Base-by-base conservation (phyloP, 1,139 yeast species). In the Yamadazyma sp. region DNA sequence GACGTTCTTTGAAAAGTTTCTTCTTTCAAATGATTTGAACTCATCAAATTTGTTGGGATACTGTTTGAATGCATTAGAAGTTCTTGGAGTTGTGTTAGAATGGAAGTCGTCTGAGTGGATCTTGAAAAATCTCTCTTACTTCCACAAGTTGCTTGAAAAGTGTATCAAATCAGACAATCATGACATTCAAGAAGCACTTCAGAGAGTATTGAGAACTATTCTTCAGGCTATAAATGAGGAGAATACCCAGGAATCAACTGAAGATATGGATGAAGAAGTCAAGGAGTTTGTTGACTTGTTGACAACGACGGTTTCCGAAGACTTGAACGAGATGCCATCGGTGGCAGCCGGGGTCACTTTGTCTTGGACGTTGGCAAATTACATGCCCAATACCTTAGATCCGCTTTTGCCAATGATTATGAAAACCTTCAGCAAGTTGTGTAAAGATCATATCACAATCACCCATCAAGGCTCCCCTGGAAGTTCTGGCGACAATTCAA, bases 311-410 rank as follows among this genome's bases (percentile, higher is more conserved):
- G 82, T 90, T 23, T 78, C 86, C 8, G 97, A 92, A 53, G 96
- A 90, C 58, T 69, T 94, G 49, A 81, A 85, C 35, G 83, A 82
- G 35, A 81, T 83, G 52, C 82, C 86, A n/a, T 82, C 94, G 0
- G 80, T 86, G 35, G 92, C 95, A 13, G 94, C 97, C 7, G 96
- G 97, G 47, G 90, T 90, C 1, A 83, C 89, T 14, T 67, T 92
- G 35, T 82, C 94, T 2, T 84, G 94, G 84, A 85, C 95, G 0
- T 64, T 90, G 42, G 87, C 88, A 11, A 78, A 80, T 50, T 81
- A 77, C 54, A 76, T 81, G 38, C 95, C 96, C 0, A 74, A 82
- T 23, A 74, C 81, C 5, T 70, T 90, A 41, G 96, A 89, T 49
- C 70, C 86, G 0, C 66, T 88, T 37, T 67, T 90, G 36, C 92